Evolutionary conservation across 1,139 yeast species (phyloP), one percentile per base, ranked within the genome.

Genomic region (Taphrina sp.): DNA sequence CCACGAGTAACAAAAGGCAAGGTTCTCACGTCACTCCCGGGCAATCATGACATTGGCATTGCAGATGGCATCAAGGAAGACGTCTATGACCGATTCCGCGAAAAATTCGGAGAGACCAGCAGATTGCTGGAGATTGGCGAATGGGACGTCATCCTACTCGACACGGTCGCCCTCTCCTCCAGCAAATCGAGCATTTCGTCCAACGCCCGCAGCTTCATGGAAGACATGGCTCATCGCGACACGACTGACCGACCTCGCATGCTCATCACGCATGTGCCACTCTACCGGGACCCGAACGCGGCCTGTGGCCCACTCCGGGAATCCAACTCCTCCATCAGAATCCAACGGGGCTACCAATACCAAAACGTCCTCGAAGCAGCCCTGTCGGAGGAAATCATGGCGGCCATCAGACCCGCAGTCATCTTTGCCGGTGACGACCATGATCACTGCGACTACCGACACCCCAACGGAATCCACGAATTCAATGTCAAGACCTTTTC

Each of bases 41-140:
- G 98, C 1, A 92, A 92, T 66, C 98, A 92, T 67, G 98, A 92
- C 67, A 87, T 92, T 62, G 98, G 98, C 0, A 90, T 85, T 68
- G 95, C 95, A 33, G 78, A 81, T 58, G 79, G 82, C 0, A 75
- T 79, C 5, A 73, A 78, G 10, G 78, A 77, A 24, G 69, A 73
- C 1, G 78, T 82, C 26, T 68, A 77, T 49, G 71, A 79, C 28
- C 73, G 97, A 61, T 92, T 90, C 69, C 71, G 77, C 20, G 72
- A 82, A 1, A 78, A 76, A 65, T 90, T 88, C 68, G 98, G 98
- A 2, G 81, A 74, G 46, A 69, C 82, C 2, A 75, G 84, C 7
- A 79, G 83, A 56, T 75, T 75, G 28, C 72, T 76, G 54, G 72
- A 78, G 16, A 71, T 80, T 29, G 96, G 94, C 1, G 49, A 39